Base-by-base conservation (phyloP, 352 stramenopile genomes). In the Pythium biforme region DNA sequence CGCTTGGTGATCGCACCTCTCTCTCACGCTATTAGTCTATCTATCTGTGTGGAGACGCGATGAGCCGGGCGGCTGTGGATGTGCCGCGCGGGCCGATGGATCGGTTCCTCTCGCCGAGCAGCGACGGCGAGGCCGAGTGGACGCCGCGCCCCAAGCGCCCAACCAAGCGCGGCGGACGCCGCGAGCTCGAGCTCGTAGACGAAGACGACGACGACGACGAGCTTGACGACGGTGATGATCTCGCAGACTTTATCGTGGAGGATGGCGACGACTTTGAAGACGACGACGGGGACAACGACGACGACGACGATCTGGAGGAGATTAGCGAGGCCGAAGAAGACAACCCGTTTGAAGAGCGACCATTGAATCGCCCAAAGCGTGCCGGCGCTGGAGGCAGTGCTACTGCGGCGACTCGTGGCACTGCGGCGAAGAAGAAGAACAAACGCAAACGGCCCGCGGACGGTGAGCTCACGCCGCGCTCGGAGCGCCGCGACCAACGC, bases 71-170 rank as follows among this genome's bases (percentile, higher is more conserved):
- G 39, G 37, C 23, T 9, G 15, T 50, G 23, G 23, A 22, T 20
- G 45, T 27, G 12, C 11, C 41, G 3, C 55, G 41, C n/a, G 43
- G 41, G 10, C 10, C 41, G 27, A 62, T 62, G 27, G 27, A 26
- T 3, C 41, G 19, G 19, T 62, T 62, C 22, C 8, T 62, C 4
- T 27, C 25, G 10, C 9, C 2, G 2, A 22, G 7, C 33, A 52
- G 58, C 40, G 73, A 74, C 27, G 55, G 43, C 25, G 77, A 90
- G 53, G 57, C 57, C 3, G 75, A 83, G 57, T 84, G 75, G 77
- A 56, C 70, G 20, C 63, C 69, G 1, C 46, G 40, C 12, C 43
- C 37, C 37, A 17, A 12, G 14, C 37, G 37, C 14, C 31, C 31
- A 10, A 10, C 31, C 5, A 4, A 14, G 11, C 11, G 37, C 9